Base-by-base conservation (phyloP, 148 eudicot genomes). In the Tetragonia tetragonoides region DNA sequence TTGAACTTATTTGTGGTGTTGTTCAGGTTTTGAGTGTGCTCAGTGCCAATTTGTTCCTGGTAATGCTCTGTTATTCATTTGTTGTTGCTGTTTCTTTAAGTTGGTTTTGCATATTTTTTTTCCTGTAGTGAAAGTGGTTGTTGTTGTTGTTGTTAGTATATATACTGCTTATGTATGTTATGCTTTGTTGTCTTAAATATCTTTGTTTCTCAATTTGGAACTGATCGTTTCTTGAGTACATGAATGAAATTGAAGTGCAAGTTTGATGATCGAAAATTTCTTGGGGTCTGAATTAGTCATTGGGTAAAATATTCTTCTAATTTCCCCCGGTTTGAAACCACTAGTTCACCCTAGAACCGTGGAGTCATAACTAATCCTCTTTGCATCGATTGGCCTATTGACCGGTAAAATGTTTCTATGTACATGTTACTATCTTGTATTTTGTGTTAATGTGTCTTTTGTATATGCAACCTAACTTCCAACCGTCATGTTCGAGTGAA, bases 51-150 rank as follows among this genome's bases (percentile, higher is more conserved):
- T 10, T 74, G 0, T 21, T 75, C n/a, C 67, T 62, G 77, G 68
- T 62, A 34, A 75, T 75, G 54, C 68, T 75, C 77, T 40, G 77
- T 40, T 74, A 62, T 44, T 24, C 7, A 14, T 40, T 61, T 59
- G 10, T 16, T 41, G 20, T 40, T 67, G n/a, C n/a, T n/a, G 70
- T 17, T 37, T 40, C 16, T 5, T 67, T 40, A 7, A 14, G 0
- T 37, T 5, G 1, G 4, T 17, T 18, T 42, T 7, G 9, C 41
- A 40, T 42, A 0, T 57, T 9, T 15, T 37, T 18, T 24, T 12
- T 6, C 1, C 6, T 73, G 28, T 5, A 2, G 0, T 7, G 2
- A n/a, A n/a, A n/a, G 21, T 17, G 0, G 34, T 28, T 28, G 34
- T 28, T 28, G 34, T 28, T 28, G 46, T 44, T 42, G 11, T 17